phyloP scores from a whole-genome alignment of 2,329 filamentous ascomycete genomes.

The Clarireedia hainanense region DNA sequence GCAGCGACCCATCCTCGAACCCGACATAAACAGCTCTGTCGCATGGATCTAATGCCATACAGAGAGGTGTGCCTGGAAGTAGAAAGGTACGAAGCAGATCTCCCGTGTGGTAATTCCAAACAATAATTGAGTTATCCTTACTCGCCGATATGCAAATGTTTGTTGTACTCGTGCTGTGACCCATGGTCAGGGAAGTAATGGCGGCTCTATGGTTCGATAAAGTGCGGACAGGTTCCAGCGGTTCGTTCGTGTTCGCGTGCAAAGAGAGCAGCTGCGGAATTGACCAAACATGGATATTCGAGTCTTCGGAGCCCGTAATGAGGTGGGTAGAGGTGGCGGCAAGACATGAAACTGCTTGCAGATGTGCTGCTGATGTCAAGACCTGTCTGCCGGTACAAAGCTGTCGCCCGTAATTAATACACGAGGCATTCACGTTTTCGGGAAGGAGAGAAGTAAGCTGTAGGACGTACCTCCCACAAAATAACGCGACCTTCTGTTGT shows the following conservation, averaged over 20 bases:
- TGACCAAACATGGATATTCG: constrained; percentile 89
- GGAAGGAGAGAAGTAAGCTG: constrained; percentile 2
- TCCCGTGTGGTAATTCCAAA: constrained; percentile 87
- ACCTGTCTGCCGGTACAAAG: constrained; percentile 68
- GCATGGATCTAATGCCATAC: constrained; percentile 70
- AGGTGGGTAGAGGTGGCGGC: constrained; percentile 64
- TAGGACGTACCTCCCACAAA: constrained; percentile 70
- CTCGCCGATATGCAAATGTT: constrained; percentile 81
- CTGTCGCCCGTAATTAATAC: constrained; percentile 33
- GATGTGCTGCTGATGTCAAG: constrained; percentile 68
- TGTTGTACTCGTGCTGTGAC: constrained; percentile 62
- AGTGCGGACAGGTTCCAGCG: constrained; percentile 64
- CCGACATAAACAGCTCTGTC: constrained; percentile 76
- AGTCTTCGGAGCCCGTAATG: constrained; percentile 74
- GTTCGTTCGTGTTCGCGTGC: constrained; percentile 41
- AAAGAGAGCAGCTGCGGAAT: constrained; percentile 63
- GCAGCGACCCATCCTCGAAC: constrained; percentile 73
- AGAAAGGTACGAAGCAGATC: constrained; percentile 73
- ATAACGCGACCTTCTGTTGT: constrained; percentile 80
- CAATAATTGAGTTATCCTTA: constrained; percentile 78
- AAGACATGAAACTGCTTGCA: constrained; percentile 73
- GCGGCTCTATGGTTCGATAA: constrained; percentile 70
- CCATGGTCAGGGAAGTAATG: constrained; percentile 56
- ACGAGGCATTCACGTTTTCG: background rate
- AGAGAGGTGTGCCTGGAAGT: constrained; percentile 65